These are phyloP conservation scores for Aureobasidium leucospermi DNA, from an alignment of 2,329 filamentous ascomycete species.

Conservation along the genomic window DNA sequence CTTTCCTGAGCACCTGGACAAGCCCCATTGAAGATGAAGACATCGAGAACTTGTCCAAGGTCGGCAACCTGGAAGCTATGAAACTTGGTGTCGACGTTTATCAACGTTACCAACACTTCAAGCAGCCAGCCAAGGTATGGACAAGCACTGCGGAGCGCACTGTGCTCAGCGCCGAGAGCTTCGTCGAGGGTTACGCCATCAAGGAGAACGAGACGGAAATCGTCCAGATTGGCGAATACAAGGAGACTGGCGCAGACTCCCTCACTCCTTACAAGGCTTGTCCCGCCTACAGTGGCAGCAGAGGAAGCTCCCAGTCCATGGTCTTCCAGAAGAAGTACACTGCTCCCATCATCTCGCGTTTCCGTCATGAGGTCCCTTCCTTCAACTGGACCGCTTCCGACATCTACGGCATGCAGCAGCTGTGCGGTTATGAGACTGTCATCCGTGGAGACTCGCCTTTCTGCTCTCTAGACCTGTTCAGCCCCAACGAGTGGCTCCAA, in stretches of 20 bases:
- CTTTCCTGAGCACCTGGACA: constrained; percentile 51
- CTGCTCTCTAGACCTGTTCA: constrained; percentile 54
- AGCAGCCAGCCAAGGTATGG: constrained; percentile 51
- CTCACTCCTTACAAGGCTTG: constrained; percentile 60
- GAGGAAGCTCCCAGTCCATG: constrained; percentile 46
- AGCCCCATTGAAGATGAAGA: constrained; percentile 51
- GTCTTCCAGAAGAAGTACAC: constrained; percentile 51
- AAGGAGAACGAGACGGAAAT: constrained; percentile 49
- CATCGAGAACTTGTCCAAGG: constrained; percentile 52
- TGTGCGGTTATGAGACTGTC: constrained; percentile 66
- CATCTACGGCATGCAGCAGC: constrained; percentile 58
- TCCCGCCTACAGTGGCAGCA: constrained; percentile 52
- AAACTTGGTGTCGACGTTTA: constrained; percentile 52
- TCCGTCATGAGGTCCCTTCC: constrained; percentile 44
- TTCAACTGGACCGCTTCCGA: constrained; percentile 60
- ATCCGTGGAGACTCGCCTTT: constrained; percentile 58
- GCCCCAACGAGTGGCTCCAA: constrained; percentile 51
- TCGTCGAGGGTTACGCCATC: constrained; percentile 50
- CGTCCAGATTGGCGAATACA: constrained; percentile 49
- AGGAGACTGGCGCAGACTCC: constrained; percentile 51
- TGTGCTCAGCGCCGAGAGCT: constrained; percentile 48
- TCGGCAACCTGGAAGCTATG: constrained; percentile 54
- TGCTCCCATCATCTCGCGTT: constrained; percentile 51
- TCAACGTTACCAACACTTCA: constrained; percentile 51
- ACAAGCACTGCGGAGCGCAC: constrained; percentile 57